Conservation (phyloP, 805 yeast species). For the Candida multigemmis region DNA sequence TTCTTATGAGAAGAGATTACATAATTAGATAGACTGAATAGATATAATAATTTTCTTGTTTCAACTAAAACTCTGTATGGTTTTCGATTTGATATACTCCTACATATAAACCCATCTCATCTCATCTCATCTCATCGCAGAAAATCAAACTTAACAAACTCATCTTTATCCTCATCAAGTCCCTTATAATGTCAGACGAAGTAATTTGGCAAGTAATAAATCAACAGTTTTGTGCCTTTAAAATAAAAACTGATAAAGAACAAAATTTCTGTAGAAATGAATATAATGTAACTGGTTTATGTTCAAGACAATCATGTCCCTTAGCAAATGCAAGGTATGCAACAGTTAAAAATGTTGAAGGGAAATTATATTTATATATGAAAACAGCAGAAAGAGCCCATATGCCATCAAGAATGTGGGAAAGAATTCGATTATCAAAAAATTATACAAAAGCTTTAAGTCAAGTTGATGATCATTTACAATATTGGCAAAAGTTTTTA, state of each 20-base stretch:
- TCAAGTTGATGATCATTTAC: constrained; percentile 80
- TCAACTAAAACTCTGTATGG: not conserved
- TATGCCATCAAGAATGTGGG: constrained; percentile 92
- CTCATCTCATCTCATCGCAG: no score
- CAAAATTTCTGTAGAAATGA: constrained; percentile 95
- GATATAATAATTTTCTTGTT: not conserved
- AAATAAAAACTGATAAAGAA: constrained; percentile 77
- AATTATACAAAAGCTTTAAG: constrained; percentile 81
- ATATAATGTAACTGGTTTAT: constrained; percentile 90
- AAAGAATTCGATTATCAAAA: constrained; percentile 81
- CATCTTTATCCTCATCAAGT: not conserved
- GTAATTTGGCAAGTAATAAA: constrained; percentile 96
- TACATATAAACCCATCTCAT: constrained; percentile 4
- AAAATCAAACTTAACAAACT: no score
- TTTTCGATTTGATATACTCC: constrained; percentile 1
- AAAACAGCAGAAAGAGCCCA: constrained; percentile 98
- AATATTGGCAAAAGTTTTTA: constrained; percentile 89
- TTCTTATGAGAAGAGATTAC: constrained; percentile 95
- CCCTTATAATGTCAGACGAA: constrained; percentile 49
- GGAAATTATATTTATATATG: constrained; percentile 79
- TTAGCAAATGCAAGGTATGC: constrained; percentile 90
- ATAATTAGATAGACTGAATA: constrained; percentile 44
- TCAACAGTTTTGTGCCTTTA: constrained; percentile 92
- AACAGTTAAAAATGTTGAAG: constrained; percentile 73
- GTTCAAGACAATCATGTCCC: constrained; percentile 92